These are phyloP conservation scores for Pichia sp. DNA, from an alignment of 1,139 yeast genomes.

Conservation along the genomic window DNA sequence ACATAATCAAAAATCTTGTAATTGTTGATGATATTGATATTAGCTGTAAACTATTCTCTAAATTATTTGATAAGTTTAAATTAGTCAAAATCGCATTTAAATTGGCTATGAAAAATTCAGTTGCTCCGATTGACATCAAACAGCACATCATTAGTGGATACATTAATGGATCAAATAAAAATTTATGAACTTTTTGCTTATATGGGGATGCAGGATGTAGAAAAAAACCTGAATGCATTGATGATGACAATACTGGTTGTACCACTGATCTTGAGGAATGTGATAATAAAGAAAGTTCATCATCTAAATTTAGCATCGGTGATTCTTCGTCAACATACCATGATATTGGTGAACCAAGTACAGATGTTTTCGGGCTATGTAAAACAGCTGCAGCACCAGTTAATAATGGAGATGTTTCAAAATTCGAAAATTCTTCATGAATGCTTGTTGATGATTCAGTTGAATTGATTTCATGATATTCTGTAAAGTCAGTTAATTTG, in stretches of 20 bases:
- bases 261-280: slow-evolving; percentile 1
- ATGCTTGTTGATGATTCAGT: slow-evolving; percentile 13
- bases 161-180: slow-evolving; percentile 26
- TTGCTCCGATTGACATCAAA: slow-evolving; percentile 27
- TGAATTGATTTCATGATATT: slow-evolving; percentile 21
- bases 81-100: slow-evolving; percentile 26
- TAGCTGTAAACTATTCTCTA: slow-evolving; percentile 23
- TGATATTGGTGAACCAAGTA: slow-evolving; percentile 26
- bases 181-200: slow-evolving; percentile 18
- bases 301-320: slow-evolving; percentile 22
- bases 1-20: slow-evolving; percentile 27
- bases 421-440: slow-evolving; percentile 23
- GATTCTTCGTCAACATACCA: slow-evolving; percentile 25
- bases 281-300: slow-evolving; percentile 24
- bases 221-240: background rate
- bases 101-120: slow-evolving; percentile 29
- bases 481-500: slow-evolving; percentile 24
- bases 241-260: background rate
- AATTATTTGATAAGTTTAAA: slow-evolving; percentile 12
- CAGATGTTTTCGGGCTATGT: slow-evolving; percentile 19
- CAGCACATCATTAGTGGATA: slow-evolving; percentile 27
- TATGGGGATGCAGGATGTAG: slow-evolving; percentile 8
- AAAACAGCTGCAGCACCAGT: slow-evolving; percentile 28
- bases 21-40: slow-evolving; percentile 28
- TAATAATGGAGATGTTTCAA: slow-evolving; percentile 29